Percentiles rank a stretch among this genome's conserved stretches.
Conservation (phyloP, 2,329 filamentous ascomycete species). For the Furcasterigmium furcatum region DNA sequence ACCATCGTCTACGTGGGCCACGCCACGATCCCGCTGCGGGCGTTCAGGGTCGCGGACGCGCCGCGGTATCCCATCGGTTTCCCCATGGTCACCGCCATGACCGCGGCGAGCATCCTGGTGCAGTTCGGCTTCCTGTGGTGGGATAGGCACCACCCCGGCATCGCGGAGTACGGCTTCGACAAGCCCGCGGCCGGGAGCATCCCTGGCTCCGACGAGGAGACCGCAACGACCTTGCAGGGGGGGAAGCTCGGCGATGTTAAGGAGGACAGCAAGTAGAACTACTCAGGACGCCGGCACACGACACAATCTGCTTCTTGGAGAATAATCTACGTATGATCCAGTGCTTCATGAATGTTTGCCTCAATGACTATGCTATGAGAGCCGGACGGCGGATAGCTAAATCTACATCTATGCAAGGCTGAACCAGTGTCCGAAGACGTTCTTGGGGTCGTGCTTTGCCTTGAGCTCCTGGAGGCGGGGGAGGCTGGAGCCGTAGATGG, state of each 20-base stretch:
- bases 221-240: too few species aligned
- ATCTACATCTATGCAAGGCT: too few species aligned
- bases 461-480: constrained; percentile 20
- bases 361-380: too few species aligned
- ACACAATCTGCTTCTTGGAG: too few species aligned
- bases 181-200: constrained; percentile 2
- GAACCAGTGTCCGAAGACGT: constrained; percentile 24
- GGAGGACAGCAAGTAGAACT: too few species aligned
- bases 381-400: too few species aligned
- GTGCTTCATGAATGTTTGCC: too few species aligned
- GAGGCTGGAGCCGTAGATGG: constrained; percentile 21
- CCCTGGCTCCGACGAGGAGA: background rate
- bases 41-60: constrained; percentile 28
- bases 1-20: constrained; percentile 34
- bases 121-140: constrained; percentile 28
- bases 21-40: constrained; percentile 31
- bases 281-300: too few species aligned
- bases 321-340: too few species aligned
- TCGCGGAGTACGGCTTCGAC: constrained; percentile 13
- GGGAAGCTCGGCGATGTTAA: too few species aligned
- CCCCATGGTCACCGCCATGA: constrained; percentile 27
- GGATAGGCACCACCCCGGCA: constrained; percentile 16
- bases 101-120: constrained; percentile 22
- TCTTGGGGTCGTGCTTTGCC: constrained; percentile 19
- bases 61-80: constrained; percentile 32